Base-by-base conservation (phyloP, 176 grass and related monocot species). In the Eleusine indica region DNA sequence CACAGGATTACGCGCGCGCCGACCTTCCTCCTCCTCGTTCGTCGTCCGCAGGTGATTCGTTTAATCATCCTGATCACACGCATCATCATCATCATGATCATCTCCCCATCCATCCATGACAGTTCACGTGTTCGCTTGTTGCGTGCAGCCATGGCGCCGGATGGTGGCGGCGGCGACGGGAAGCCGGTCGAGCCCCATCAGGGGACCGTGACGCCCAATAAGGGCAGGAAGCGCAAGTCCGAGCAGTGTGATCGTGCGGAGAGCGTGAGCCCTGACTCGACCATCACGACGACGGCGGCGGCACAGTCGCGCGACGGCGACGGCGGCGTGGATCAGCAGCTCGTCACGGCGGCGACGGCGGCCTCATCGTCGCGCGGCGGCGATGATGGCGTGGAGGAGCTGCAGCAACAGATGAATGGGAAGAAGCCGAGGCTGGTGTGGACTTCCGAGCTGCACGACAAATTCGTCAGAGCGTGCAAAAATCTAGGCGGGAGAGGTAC, bases 351-450 rank as follows among this genome's bases (percentile, higher is more conserved):
- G 44, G 2, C 44, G 44, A 8, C 44, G 1, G 9, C 44, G 9
- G 7, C 44, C 21, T 0, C 9, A 21, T 22, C 58, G 19, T 62
- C 58, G 3, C 6, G 6, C 75, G 14, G 6, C 57, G 13, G n/a
- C 69, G 10, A 2, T 21, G 41, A 28, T 0, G 21, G 9, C 19
- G 42, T 61, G 8, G 3, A 14, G 44, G 1, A 29, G 70, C n/a
- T 29, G 13, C 70, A 46, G 68, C 68, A 72, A 28, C 70, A 29
- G 13, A 25, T 13, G 0, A 46, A 61, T 22, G 25, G 43, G 43
- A 66, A 14, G 77, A 53, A 10, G 47, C 22, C 7, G 76, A 79
- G 77, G 77, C 5, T 79, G 42, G 43, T 79, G 0, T 79, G 77
- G 77, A 51, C 42, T 4, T 0, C 0, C 2, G 16, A n/a, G 11